Base-by-base conservation (phyloP, 495 filamentous ascomycete genomes). In the Daldinia childiae region DNA sequence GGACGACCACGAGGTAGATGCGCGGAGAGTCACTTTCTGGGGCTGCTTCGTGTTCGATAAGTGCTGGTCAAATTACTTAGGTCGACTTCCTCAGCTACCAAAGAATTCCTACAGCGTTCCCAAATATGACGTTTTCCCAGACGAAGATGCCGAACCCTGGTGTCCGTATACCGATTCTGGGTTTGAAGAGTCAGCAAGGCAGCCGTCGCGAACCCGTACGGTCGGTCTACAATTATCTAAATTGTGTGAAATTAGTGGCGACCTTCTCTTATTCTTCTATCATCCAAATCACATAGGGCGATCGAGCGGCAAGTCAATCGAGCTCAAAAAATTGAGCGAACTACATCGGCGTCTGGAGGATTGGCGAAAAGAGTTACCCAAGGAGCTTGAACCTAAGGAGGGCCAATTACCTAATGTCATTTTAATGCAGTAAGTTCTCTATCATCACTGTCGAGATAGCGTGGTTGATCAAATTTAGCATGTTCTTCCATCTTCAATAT, bases 31-130 rank as follows among this genome's bases (percentile, higher is more conserved):
- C 34, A 98, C 95, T 0, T 97, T 98, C 72, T 99, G 95, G 95
- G 95, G 95, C n/a, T 98, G 94, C 77, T 98, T 95, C 80, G 82
- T 97, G 26, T 97, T 99, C 76, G 95, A 99, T 82, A 98, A 98
- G 88, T 96, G 93, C 80, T 98, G 96, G 96, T 97, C 93, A 27
- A 98, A 98, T 79, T 99, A 99, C 71, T 89, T 98, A 30, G 95
- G 95, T 48, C 91, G 95, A 39, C 85, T 97, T 69, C 95, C 95
- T 12, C 96, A 98, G 75, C 81, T 98, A 24, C 89, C 92, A 2
- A 89, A 86, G 12, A 87, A 87, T 29, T 92, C 90, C 30, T 89
- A 93, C 58, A 96, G 89, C 19, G 91, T 93, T 9, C 92, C 92
- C 1, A 97, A 95, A 75, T 91, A 92, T 62, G 95, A 98, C 68